Evolutionary conservation across 2,329 filamentous ascomycete species (phyloP), one percentile per base, ranked within the genome.

Genomic region (Cladosporium phlei): DNA sequence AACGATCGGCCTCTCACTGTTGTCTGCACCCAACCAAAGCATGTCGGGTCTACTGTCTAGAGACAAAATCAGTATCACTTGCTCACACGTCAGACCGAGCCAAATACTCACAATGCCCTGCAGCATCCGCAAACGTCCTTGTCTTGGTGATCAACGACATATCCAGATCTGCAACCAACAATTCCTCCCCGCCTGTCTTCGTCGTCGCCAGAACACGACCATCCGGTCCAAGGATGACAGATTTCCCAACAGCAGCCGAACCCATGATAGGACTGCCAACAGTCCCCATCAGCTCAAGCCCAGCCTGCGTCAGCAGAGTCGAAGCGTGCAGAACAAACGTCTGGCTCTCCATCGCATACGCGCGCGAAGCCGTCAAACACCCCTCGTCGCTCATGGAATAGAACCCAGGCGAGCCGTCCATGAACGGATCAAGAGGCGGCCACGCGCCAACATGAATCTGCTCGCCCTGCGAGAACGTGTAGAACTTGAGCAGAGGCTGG

Each of bases 261-360:
- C 58, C 55, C 59, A 75, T 72, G 0, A 74, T 49, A 0, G 69
- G 53, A 0, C 69, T 69, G 0, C 65, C 65, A 8, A 64, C 55
- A 0, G 72, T 75, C 5, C 62, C 59, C 59, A 79, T 69, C 2
- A 49, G 44, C 3, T 71, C 56, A 9, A 76, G 67, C 1, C 70
- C 77, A 10, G 66, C 56, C 6, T 72, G 53, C 0, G 66, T 69
- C 43, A 77, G 65, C 3, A 80, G 66, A 1, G 69, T 60, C 0
- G 75, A 77, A 38, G 64, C 64, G 52, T 79, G 76, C 3, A 81
- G 67, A 1, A 82, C 78, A 49, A 75, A 82, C 0, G 74, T 61
- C 5, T 68, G 66, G 2, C 73, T 71, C 56, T 83, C 79, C 5
- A 82, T 72, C 1, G 79, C 78, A 52, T 80, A 80, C 0, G 71